A percentile compares a stretch with the other conserved stretches of the same genome.
phyloP scores from a whole-genome alignment of 1,139 yeast species.

The Geotrichum restrictum region DNA sequence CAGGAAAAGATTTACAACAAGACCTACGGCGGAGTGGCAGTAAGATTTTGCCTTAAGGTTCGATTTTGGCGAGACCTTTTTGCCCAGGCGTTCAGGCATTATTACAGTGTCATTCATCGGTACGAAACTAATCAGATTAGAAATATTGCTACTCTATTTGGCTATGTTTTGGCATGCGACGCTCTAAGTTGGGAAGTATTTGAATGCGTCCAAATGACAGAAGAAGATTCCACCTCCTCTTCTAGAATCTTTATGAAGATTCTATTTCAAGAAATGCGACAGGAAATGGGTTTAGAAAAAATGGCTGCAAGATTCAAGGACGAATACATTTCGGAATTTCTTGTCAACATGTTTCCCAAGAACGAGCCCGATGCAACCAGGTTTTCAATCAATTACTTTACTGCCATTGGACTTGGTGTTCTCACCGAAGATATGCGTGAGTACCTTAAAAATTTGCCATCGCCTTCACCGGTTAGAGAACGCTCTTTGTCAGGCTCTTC shows the following conservation, averaged over 20 bases:
- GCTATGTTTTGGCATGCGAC: constrained; percentile 73
- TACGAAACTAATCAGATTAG: constrained; percentile 71
- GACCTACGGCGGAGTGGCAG: constrained; percentile 75
- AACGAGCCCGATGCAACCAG: constrained; percentile 53
- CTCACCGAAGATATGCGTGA: constrained; percentile 80
- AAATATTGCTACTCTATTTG: constrained; percentile 82
- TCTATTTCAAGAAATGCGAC: constrained; percentile 73
- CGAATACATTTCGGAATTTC: constrained; percentile 41
- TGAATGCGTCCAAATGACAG: constrained; percentile 55
- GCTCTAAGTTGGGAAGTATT: constrained; percentile 62
- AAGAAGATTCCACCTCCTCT: constrained; percentile 70
- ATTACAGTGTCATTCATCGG: constrained; percentile 58
- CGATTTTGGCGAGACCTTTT: constrained; percentile 58
- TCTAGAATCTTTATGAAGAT: constrained; percentile 79
- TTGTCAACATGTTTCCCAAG: constrained; percentile 44
- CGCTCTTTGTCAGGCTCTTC: constrained; percentile 2
- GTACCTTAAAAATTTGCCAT: constrained; percentile 44
- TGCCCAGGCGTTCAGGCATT: constrained; percentile 50
- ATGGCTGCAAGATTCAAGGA: constrained; percentile 51
- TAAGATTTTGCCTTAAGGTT: constrained; percentile 53
- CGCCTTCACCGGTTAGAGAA: constrained; percentile 22
- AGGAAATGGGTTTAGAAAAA: constrained; percentile 62
- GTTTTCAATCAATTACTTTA: constrained; percentile 84
- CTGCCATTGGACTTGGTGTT: constrained; percentile 85
- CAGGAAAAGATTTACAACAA: constrained; percentile 88